Conservation (phyloP, 192 early-diverging fungal species). For the Chytriomyces hyalinus region DNA sequence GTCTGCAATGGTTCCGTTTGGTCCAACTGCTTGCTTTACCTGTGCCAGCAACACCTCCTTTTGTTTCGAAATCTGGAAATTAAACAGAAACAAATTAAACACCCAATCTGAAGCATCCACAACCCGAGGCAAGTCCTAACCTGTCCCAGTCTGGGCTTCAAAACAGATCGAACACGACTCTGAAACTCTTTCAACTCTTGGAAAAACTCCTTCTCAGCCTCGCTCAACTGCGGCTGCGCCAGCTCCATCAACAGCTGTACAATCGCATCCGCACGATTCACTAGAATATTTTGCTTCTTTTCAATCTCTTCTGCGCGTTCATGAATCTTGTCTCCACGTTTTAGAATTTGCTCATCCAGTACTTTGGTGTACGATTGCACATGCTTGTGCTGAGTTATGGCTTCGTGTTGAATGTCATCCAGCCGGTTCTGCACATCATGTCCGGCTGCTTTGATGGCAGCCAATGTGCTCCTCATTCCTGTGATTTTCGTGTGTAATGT, state of each 20-base stretch:
- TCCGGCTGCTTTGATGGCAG: not conserved
- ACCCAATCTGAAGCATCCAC: not conserved
- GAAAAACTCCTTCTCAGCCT: conserved; percentile 25
- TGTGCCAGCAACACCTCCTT: conserved; percentile 27
- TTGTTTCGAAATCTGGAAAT: conserved; percentile 13
- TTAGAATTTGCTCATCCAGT: not conserved
- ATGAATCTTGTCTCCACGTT: not conserved
- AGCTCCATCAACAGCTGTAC: conserved; percentile 25
- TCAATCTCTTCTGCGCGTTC: not conserved
- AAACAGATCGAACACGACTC: conserved; percentile 24
- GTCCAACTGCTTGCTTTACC: not conserved
- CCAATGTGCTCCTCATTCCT: conserved; percentile 4
- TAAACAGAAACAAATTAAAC: not conserved
- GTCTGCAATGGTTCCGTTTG: not conserved
- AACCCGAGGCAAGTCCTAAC: not conserved
- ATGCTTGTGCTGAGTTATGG: conserved; percentile 4
- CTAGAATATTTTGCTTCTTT: not conserved
- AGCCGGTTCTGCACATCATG: conserved; percentile 12
- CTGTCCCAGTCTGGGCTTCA: conserved; percentile 34
- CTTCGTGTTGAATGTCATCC: conserved; percentile 28
- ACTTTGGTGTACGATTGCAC: conserved; percentile 11
- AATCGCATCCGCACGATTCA: conserved; percentile 16
- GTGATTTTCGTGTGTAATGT: conserved; percentile 14
- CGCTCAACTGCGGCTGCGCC: conserved; percentile 16
- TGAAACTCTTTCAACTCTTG: conserved; percentile 22